Evolutionary conservation across 768 basidiomycete species (phyloP).

Genomic region (Suillus americanus): DNA sequence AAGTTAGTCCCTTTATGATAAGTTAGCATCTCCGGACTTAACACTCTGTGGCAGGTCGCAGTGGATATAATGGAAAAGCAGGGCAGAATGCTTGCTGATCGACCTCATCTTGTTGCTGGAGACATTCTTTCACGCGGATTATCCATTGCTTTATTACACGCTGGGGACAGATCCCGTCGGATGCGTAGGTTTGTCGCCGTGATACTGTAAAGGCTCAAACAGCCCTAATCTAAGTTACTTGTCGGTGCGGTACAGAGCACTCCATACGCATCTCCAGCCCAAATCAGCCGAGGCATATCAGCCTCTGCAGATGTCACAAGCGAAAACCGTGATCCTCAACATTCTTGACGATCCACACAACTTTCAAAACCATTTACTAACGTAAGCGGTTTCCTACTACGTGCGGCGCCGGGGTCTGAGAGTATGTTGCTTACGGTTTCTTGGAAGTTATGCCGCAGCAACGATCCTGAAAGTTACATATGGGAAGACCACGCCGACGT

Average conservation of each 20-base stretch:
- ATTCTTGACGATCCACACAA: not conserved
- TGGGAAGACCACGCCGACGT: not conserved
- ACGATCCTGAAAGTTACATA: not conserved
- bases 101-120: not conserved
- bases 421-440: not conserved
- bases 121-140: not conserved
- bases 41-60: not conserved
- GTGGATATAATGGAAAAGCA: conserved; percentile 59
- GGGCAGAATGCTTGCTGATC: conserved; percentile 33
- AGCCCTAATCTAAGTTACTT: not conserved
- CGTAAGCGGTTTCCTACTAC: not conserved
- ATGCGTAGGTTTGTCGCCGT: not conserved
- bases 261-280: not conserved
- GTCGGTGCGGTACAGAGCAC: not conserved
- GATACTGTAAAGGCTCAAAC: not conserved
- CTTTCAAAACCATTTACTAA: not conserved
- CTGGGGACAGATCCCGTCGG: not conserved
- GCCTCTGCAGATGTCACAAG: conserved; percentile 1
- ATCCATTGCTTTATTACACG: not conserved
- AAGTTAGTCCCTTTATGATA: not conserved
- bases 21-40: not conserved
- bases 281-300: not conserved
- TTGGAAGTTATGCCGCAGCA: not conserved
- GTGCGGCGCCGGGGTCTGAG: not conserved
- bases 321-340: conserved; percentile 3